Base-by-base conservation (phyloP, 1,284 basidiomycete species). In the Pseudozyma sp. region DNA sequence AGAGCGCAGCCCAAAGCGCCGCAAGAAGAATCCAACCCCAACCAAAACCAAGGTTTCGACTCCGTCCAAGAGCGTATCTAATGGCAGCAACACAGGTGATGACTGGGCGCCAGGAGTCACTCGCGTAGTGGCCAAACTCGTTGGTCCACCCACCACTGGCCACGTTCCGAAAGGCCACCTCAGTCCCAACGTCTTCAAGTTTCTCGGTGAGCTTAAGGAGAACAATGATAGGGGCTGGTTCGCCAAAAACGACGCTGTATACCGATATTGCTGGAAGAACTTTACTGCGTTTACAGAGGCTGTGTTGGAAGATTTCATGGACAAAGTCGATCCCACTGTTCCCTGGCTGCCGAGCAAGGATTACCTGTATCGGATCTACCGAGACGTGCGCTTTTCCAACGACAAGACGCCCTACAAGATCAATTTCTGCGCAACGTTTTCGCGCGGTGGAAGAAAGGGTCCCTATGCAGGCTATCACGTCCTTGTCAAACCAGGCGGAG, bases 361-460 rank as follows among this genome's bases (percentile, higher is more conserved):
- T 78, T 88, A 94, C 21, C 90, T 92, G 31, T 90, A 93, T 62
- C 81, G 87, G 1, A 87, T 88, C 62, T 87, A 87, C 75, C 82
- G 87, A 12, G 78, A 93, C 91, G 86, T 95, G 14, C 90, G 94
- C n/a, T 96, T 96, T 85, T 93, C 92, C 80, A 93, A 94, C 67
- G 92, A 95, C 83, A 94, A 94, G 86, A 95, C 95, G 3, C 95
- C 95, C 0, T 97, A 97, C 87, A 96, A 97, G 86, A 89, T 86
- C 5, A 88, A 88, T 5, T 89, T 96, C 44, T 91, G 91, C 4
- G 92, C 91, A 0, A 91, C 89, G 66, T 92, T 93, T 78, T 93
- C 92, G 9, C 86, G 93, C 58, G 91, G 91, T 56, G 93, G 93
- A 1, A 86, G 90, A 55, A 94, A 94, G 77, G 92, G 92, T 90